Evolutionary conservation across 1,284 basidiomycete species (phyloP).

Genomic region (Heterobasidion irregulare): DNA sequence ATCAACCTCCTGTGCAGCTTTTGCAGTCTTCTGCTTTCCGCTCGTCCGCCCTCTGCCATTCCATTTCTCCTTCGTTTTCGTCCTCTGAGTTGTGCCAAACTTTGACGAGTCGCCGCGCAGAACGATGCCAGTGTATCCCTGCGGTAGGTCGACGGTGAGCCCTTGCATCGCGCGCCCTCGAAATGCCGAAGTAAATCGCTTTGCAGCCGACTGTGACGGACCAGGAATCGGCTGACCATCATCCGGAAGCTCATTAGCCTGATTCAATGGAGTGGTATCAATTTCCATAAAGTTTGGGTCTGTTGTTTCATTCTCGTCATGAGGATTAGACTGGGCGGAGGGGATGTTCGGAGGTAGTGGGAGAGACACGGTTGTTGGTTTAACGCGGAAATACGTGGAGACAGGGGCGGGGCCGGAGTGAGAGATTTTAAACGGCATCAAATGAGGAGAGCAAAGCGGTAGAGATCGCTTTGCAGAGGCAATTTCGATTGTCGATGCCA

Average conservation of each 20-base stretch:
- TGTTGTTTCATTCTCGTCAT: neutral
- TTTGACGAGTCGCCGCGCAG: conserved; percentile 27
- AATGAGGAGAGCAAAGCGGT: conserved; percentile 38
- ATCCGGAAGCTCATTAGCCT: neutral
- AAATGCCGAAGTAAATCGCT: conserved; percentile 56
- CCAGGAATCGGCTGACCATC: neutral
- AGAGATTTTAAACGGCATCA: conserved; percentile 76
- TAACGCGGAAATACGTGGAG: conserved; percentile 60
- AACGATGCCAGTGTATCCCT: conserved; percentile 61
- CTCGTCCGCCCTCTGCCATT: conserved; percentile 10
- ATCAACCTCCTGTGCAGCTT: conserved; percentile 12
- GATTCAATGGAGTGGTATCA: neutral
- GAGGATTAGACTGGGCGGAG: neutral
- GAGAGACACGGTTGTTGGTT: conserved; percentile 28
- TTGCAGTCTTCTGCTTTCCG: conserved; percentile 9
- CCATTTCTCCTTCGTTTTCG: conserved; percentile 11
- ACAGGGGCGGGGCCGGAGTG: conserved; percentile 66
- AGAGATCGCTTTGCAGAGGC: conserved; percentile 12
- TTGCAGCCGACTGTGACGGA: conserved; percentile 15
- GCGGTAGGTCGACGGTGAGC: conserved; percentile 48
- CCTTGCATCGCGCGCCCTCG: conserved; percentile 66
- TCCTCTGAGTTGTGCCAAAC: conserved; percentile 11
- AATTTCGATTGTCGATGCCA: neutral
- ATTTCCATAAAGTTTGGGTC: neutral
- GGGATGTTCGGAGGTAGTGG: conserved; percentile 18